Conservation (phyloP, 805 yeast species). For the Wickerhamiella lipophila region DNA sequence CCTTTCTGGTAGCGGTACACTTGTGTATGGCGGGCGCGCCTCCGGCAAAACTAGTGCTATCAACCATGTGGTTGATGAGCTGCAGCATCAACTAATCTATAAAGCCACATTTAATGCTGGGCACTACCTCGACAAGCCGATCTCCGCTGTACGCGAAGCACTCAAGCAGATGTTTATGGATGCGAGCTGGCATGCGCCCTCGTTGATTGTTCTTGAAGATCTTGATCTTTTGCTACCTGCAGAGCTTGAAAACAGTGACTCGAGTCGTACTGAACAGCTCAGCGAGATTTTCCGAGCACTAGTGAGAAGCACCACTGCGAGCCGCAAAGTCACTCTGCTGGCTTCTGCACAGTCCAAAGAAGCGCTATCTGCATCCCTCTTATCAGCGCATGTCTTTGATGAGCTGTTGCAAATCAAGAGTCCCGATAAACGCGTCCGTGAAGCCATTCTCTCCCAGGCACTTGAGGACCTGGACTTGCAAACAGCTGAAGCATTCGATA, state of each 20-base stretch:
- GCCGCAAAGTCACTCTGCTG: constrained; percentile 42
- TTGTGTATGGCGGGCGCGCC: constrained; percentile 65
- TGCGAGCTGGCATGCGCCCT: constrained; percentile 67
- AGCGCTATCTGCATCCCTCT: constrained; percentile 45
- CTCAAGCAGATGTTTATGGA: constrained; percentile 36
- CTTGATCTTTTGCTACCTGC: constrained; percentile 60
- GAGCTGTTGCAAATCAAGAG: constrained; percentile 47
- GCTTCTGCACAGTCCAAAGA: constrained; percentile 55
- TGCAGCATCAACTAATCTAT: constrained; percentile 35
- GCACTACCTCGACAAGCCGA: constrained; percentile 41
- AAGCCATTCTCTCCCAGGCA: constrained; percentile 35
- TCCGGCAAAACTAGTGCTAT: constrained; percentile 63
- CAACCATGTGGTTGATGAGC: constrained; percentile 30
- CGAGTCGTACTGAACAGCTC: constrained; percentile 48
- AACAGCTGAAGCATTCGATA: constrained; percentile 33
- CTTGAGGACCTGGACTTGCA: constrained; percentile 27
- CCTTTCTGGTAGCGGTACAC: constrained; percentile 40
- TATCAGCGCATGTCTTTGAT: constrained; percentile 60
- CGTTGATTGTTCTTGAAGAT: constrained; percentile 64
- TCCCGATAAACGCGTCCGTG: constrained; percentile 55
- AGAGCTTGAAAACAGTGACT: constrained; percentile 48
- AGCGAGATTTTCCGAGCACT: constrained; percentile 46
- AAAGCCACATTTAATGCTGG: constrained; percentile 42
- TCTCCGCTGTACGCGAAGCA: constrained; percentile 35
- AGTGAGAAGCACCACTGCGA: constrained; percentile 31